phyloP scores from a whole-genome alignment of 108 stramenopile species.

The Skeletonema potamos region DNA sequence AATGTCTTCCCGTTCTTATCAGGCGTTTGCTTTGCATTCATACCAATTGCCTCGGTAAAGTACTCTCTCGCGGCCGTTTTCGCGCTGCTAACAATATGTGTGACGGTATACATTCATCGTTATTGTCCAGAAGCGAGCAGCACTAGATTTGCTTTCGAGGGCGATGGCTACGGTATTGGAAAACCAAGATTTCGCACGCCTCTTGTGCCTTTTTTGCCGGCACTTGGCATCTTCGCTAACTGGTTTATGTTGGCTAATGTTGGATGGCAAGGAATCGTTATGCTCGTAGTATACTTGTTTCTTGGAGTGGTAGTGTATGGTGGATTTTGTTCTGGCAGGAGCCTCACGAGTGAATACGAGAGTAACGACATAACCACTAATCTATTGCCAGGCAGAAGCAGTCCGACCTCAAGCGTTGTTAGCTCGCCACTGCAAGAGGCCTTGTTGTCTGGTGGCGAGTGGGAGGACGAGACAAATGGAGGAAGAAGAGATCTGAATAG shows the following conservation, averaged over 20 bases:
- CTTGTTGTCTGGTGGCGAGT: background rate
- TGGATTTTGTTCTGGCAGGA: slow-evolving; percentile 23
- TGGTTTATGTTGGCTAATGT: slow-evolving; percentile 87
- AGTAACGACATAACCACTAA: background rate
- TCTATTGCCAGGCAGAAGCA: background rate
- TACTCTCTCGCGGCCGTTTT: slow-evolving; percentile 17
- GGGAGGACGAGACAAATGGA: background rate
- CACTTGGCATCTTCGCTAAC: slow-evolving; percentile 81
- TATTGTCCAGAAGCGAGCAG: slow-evolving; percentile 8
- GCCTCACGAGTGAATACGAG: slow-evolving; percentile 1
- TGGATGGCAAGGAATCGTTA: slow-evolving; percentile 52
- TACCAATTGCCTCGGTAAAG: background rate
- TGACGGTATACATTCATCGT: slow-evolving; percentile 18
- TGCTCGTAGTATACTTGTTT: slow-evolving; percentile 60
- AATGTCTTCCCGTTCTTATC: slow-evolving; percentile 30
- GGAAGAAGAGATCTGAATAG: no score
- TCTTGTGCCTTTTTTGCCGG: slow-evolving; percentile 66
- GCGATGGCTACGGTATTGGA: slow-evolving; percentile 27
- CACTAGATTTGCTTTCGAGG: slow-evolving; percentile 15
- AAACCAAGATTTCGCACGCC: slow-evolving; percentile 69
- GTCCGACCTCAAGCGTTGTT: background rate
- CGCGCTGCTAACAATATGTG: slow-evolving; percentile 19
- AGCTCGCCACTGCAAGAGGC: background rate
- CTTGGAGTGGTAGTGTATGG: slow-evolving; percentile 53
- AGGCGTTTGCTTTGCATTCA: slow-evolving; percentile 23